These are phyloP conservation scores for Phytopythium litorale DNA, from an alignment of 352 stramenopile species.

Conservation along the genomic window DNA sequence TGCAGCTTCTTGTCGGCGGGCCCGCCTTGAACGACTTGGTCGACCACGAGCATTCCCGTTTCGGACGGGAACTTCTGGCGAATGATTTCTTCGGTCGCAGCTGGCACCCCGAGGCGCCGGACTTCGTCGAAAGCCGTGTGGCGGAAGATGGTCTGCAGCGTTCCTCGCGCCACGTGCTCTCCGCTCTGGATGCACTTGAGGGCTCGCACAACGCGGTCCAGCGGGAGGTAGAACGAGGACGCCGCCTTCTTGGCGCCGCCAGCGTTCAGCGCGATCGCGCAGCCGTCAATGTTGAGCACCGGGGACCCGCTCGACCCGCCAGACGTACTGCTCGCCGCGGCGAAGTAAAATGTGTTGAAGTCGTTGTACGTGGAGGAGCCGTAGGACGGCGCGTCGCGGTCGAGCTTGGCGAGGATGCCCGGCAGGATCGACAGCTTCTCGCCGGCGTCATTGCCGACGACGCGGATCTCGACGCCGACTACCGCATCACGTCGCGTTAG, in stretches of 20 bases:
- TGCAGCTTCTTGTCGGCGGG: constrained; percentile 72
- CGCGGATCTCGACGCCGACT: constrained; percentile 90
- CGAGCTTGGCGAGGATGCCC: constrained; percentile 87
- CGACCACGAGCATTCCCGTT: constrained; percentile 88
- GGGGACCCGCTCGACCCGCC: constrained; percentile 87
- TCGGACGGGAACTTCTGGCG: constrained; percentile 71
- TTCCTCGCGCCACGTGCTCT: constrained; percentile 61
- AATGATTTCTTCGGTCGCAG: constrained; percentile 66
- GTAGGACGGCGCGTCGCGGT: constrained; percentile 89
- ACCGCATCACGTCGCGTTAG: background rate
- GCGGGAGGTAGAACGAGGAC: constrained; percentile 89
- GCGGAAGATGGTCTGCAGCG: constrained; percentile 85
- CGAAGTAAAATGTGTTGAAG: constrained; percentile 93
- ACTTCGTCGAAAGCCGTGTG: constrained; percentile 91
- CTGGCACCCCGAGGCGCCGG: constrained; percentile 62
- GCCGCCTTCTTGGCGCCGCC: constrained; percentile 85
- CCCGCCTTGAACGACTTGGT: constrained; percentile 82
- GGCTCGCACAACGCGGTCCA: constrained; percentile 83
- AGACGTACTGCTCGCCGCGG: constrained; percentile 81
- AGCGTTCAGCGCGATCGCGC: constrained; percentile 90
- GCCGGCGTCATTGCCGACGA: constrained; percentile 90
- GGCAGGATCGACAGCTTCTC: constrained; percentile 91
- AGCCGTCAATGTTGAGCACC: constrained; percentile 85
- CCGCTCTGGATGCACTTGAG: constrained; percentile 61
- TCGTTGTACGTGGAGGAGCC: constrained; percentile 87